Conservation (phyloP, 2,329 filamentous ascomycete genomes). For the Trichoderma aggressivum region DNA sequence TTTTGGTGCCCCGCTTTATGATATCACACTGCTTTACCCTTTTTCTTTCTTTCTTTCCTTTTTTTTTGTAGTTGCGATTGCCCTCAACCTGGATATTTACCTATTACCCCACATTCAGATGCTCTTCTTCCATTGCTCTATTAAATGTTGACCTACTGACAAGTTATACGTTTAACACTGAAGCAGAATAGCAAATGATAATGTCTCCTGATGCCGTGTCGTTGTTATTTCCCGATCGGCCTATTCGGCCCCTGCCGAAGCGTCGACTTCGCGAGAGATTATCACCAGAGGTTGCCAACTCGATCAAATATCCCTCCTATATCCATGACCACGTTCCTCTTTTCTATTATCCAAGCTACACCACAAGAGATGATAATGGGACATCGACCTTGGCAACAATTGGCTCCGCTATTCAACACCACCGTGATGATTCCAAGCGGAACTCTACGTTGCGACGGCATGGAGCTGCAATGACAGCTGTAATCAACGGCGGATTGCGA, state of each 20-base stretch:
- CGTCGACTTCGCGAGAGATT: conserved; percentile 83
- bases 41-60: not conserved
- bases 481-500: conserved; percentile 48
- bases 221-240: conserved; percentile 79
- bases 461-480: conserved; percentile 51
- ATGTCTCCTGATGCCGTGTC: conserved; percentile 75
- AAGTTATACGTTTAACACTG: not conserved
- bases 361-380: conserved; percentile 46
- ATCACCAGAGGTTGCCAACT: conserved; percentile 77
- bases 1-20: not conserved
- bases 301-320: conserved; percentile 77
- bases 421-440: conserved; percentile 25
- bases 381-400: not conserved
- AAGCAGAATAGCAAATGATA: conserved; percentile 1
- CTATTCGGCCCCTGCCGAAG: conserved; percentile 89
- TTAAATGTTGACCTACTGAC: not conserved
- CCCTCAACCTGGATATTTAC: not conserved
- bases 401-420: conserved; percentile 18
- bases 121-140: not conserved
- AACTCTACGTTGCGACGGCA: conserved; percentile 23
- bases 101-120: conserved; percentile 7
- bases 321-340: conserved; percentile 69
- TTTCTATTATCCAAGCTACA: conserved; percentile 61
- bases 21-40: not conserved
- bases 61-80: not conserved